Conservation (phyloP, 176 grass and related monocot species). For the Ananas comosus region DNA sequence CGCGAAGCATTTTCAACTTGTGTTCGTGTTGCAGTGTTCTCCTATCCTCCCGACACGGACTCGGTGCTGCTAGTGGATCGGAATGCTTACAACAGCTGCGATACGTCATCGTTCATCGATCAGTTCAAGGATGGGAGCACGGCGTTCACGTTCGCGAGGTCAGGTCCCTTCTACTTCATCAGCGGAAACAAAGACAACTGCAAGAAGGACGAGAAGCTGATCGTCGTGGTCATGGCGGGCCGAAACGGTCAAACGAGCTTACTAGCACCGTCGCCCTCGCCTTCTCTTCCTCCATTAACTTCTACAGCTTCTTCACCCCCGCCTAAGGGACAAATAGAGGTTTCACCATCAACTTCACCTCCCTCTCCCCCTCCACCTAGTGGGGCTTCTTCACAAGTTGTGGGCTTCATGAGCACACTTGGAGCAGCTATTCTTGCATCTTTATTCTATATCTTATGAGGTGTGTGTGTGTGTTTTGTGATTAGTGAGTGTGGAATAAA, state of each 20-base stretch:
- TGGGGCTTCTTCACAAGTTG: slow-evolving; percentile 25
- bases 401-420: slow-evolving; percentile 28
- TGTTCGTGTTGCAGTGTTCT: slow-evolving; percentile 38
- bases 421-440: slow-evolving; percentile 32
- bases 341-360: slow-evolving; percentile 19
- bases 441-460: slow-evolving; percentile 45
- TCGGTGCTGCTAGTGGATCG: slow-evolving; percentile 63
- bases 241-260: slow-evolving; percentile 7
- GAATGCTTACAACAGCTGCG: slow-evolving; percentile 49
- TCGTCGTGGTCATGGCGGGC: slow-evolving; percentile 55
- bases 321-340: slow-evolving; percentile 18
- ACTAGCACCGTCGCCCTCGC: slow-evolving; percentile 18
- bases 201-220: slow-evolving; percentile 62
- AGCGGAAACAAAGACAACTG: slow-evolving; percentile 80
- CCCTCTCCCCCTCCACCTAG: slow-evolving; percentile 19
- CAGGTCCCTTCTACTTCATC: slow-evolving; percentile 80
- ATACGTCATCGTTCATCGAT: slow-evolving; percentile 35
- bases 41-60: slow-evolving; percentile 56
- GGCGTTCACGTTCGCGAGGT: slow-evolving; percentile 63
- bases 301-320: slow-evolving; percentile 24
- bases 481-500: slow-evolving; percentile 12
- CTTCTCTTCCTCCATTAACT: slow-evolving; percentile 3
- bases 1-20: not conserved
- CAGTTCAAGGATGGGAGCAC: slow-evolving; percentile 72
- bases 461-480: not conserved